These are phyloP conservation scores for Penicillium oxalicum DNA, from an alignment of 2,329 filamentous ascomycete genomes.

Conservation along the genomic window DNA sequence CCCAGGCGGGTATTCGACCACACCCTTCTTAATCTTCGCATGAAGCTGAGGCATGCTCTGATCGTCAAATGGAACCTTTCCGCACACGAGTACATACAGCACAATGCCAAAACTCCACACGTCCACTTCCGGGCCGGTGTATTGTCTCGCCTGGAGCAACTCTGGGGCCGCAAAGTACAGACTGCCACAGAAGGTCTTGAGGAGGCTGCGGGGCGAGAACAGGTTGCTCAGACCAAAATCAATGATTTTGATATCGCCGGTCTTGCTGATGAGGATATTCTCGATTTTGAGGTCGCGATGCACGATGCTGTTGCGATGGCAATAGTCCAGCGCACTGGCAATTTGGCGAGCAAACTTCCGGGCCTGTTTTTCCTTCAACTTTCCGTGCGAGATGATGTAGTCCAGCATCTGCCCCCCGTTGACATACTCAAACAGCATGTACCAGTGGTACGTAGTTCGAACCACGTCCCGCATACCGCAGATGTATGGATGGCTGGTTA, in stretches of 20 bases:
- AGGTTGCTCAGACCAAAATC: slow-evolving; percentile 97
- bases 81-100: slow-evolving; percentile 91
- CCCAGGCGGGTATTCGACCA: slow-evolving; percentile 93
- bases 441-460: slow-evolving; percentile 96
- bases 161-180: slow-evolving; percentile 97
- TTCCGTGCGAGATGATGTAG: slow-evolving; percentile 97
- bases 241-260: slow-evolving; percentile 98
- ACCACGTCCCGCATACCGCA: slow-evolving; percentile 94
- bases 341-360: slow-evolving; percentile 97
- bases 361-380: slow-evolving; percentile 96
- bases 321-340: slow-evolving; percentile 92
- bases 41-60: slow-evolving; percentile 98
- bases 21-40: slow-evolving; percentile 96
- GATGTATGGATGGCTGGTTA: slow-evolving; percentile 91
- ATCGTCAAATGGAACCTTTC: slow-evolving; percentile 97
- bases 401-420: slow-evolving; percentile 99
- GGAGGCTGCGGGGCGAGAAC: slow-evolving; percentile 74
- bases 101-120: slow-evolving; percentile 99
- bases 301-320: slow-evolving; percentile 95
- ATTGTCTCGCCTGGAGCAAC: slow-evolving; percentile 84
- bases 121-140: slow-evolving; percentile 94
- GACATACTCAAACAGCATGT: slow-evolving; percentile 99
- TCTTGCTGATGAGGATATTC: slow-evolving; percentile 98
- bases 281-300: slow-evolving; percentile 98
- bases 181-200: slow-evolving; percentile 97